Evolutionary conservation across 371 early-diverging fungal species (phyloP), one percentile per base, ranked within the genome.

Genomic region (Rhizopus delemar): DNA sequence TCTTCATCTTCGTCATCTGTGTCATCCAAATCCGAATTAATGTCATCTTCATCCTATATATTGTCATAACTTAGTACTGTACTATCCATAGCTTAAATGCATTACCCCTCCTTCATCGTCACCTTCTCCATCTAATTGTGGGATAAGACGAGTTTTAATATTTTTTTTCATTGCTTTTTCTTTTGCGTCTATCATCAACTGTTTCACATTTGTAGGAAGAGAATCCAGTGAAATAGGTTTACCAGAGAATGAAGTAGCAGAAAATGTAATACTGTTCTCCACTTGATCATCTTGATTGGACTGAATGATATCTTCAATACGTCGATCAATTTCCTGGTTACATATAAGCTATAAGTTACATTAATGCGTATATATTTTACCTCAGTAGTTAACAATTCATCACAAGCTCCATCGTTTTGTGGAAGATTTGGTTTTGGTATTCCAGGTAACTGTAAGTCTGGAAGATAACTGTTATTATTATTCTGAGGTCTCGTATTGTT

Each of bases 21-120:
- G 63, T 91, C 91, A 60, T 91, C 91, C 56, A 95, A 74, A 61
- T 94, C 95, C 12, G 94, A 93, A 68, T 88, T 90, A 62, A 93
- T 88, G 31, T 83, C 89, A 60, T 93, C 91, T 31, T 90, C 86
- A 32, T 79, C 80, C 39, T 38, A 13, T 38, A 38, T 22, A 22
- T 22, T 22, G 39, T 38, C 3, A 38, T 38, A 13, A 13, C 5
- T 38, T 11, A 6, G 39, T 38, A 38, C 13, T 38, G 13, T 3
- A 38, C 13, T 38, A 38, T 38, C 39, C 13, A 38, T 38, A 38
- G 39, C 8, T 4, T 43, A 8, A 49, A 5, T 28, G 46, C 22
- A 28, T 53, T 28, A 41, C 28, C 35, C 59, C 51, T 48, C 48
- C 56, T 41, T 62, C 59, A 39, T 46, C 74, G 32, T 80, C 82